Evolutionary conservation across 805 yeast species (phyloP).

Genomic region (Barnettozyma wickerhamii): DNA sequence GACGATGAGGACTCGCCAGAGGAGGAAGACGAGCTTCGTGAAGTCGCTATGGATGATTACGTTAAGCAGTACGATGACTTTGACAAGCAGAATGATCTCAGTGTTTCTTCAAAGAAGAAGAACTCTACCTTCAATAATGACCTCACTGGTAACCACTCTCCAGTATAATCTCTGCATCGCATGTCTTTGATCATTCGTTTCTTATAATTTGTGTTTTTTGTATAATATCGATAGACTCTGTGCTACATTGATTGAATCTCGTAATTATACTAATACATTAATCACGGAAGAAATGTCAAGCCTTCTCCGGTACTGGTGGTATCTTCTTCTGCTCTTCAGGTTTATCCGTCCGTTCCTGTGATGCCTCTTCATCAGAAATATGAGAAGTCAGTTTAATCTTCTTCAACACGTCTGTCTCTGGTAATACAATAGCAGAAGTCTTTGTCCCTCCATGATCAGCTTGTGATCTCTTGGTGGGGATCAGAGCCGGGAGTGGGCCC

Average conservation of each 20-base stretch:
- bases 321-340: no score
- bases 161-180: neutral
- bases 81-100: slow-evolving; percentile 10
- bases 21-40: slow-evolving; percentile 15
- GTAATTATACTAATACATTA: no score
- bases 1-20: slow-evolving; percentile 35
- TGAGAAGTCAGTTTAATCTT: neutral
- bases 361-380: slow-evolving; percentile 2
- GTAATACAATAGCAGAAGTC: neutral
- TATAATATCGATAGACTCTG: no score
- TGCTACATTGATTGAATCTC: no score
- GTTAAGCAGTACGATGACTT: slow-evolving; percentile 25
- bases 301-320: no score
- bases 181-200: neutral
- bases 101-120: slow-evolving; percentile 3
- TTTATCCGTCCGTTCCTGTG: neutral
- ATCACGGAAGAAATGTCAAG: no score
- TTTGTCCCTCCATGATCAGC: neutral
- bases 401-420: neutral
- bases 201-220: no score
- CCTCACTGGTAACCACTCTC: neutral
- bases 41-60: slow-evolving; percentile 21
- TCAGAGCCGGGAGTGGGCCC: neutral
- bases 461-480: neutral
- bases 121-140: neutral